Evolutionary conservation across 805 yeast species (phyloP), one percentile per base, ranked within the genome.

Genomic region (Wickerhamiella vanderwaltii): DNA sequence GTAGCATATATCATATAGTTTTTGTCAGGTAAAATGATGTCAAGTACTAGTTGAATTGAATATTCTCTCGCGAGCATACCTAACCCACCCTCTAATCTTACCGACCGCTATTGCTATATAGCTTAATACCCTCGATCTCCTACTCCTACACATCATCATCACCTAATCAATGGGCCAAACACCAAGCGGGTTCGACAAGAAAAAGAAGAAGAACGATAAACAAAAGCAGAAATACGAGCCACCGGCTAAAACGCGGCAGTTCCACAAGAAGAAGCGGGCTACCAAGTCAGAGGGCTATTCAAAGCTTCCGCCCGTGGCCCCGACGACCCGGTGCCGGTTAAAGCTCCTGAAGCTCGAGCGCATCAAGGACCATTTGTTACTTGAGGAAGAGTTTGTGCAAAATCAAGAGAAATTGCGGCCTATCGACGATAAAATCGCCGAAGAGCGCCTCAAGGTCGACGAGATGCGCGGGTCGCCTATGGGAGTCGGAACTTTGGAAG

Each of bases 381-480:
- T 91, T 54, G 98, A 91, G 63, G 97, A 91, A 61, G 95, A 88
- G 60, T 91, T 82, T 63, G 95, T 91, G 29, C 77, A 88, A 47
- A 88, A 87, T 58, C 93, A 88, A 62, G 98, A 91, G 63, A 79
- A 83, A 12, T 69, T 91, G 64, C 91, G 87, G 57, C 97, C 97
- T 6, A 85, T 94, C 31, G 97, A 91, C 60, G 94, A 91, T 57
- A 84, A 84, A 62, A 94, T 87, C 57, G 93, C 85, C 19, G 98
- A 91, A 61, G 98, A 91, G 63, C 72, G 95, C 52, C 87, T 85
- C 52, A 86, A 87, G 61, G 79, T 91, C 44, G 97, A 91, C 58
- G 96, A 87, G 52, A 73, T 91, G 56, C 77, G 98, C 62, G 98
- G 98, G 5, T 77, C 84, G 33, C 98, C 98, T 43, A 79, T 91